These are phyloP conservation scores for Quercus berberidifolia DNA, from an alignment of 306 rosid species.

Conservation along the genomic window DNA sequence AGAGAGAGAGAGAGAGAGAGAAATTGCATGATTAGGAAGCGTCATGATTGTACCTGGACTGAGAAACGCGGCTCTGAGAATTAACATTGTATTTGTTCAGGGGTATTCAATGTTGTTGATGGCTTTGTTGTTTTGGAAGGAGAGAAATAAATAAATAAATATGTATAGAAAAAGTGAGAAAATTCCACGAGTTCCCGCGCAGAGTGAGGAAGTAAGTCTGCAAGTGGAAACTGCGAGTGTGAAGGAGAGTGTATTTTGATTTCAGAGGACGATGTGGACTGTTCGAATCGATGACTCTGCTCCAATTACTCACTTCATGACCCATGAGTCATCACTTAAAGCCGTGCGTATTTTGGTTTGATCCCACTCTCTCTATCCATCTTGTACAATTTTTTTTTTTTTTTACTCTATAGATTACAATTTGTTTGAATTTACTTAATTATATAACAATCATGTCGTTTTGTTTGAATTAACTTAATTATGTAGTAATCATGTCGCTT, in stretches of 20 bases:
- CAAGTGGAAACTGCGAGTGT: conserved; percentile 42
- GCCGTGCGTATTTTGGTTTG: neutral
- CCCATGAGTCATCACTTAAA: conserved; percentile 19
- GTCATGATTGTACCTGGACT: conserved; percentile 67
- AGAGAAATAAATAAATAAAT: neutral
- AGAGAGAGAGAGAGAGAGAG: conserved; percentile 6
- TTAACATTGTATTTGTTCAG: conserved; percentile 15
- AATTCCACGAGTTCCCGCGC: neutral
- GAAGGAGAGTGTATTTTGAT: conserved; percentile 16
- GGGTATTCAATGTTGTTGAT: conserved; percentile 17
- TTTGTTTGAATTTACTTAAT: too few species aligned
- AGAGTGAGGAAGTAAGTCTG: conserved; percentile 33
- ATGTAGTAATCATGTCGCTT: too few species aligned
- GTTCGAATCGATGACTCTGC: conserved; percentile 65
- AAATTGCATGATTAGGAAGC: conserved; percentile 54
- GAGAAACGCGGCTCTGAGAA: conserved; percentile 65
- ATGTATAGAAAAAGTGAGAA: neutral
- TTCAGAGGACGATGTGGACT: conserved; percentile 61
- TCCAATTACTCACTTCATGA: conserved; percentile 36
- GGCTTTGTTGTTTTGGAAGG: conserved; percentile 23
- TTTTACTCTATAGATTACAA: too few species aligned
- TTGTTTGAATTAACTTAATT: too few species aligned
- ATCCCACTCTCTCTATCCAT: neutral
- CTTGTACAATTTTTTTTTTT: neutral
- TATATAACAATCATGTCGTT: too few species aligned